Evolutionary conservation across 208 protist species (phyloP).

Genomic region (Acanthamoeba castellanii): DNA sequence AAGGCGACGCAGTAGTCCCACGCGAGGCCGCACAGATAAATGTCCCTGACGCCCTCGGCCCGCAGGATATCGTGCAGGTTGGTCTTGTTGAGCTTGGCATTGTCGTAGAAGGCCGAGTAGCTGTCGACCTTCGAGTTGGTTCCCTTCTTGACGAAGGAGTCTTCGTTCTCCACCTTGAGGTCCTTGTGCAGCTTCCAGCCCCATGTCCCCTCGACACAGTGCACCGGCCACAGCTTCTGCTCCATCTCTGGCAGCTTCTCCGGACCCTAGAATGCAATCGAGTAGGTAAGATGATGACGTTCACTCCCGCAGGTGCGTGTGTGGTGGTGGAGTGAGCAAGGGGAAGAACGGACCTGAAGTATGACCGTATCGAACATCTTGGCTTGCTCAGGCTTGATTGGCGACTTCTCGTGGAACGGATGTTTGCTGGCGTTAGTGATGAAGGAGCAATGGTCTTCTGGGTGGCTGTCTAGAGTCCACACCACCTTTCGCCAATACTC

Average conservation of each 20-base stretch:
- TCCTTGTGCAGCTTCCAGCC: slow-evolving; percentile 59
- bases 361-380: slow-evolving; percentile 11
- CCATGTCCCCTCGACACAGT: slow-evolving; percentile 52
- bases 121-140: slow-evolving; percentile 77
- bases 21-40: slow-evolving; percentile 78
- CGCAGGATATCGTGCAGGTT: slow-evolving; percentile 72
- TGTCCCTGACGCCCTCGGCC: slow-evolving; percentile 50
- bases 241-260: slow-evolving; percentile 52
- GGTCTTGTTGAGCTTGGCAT: slow-evolving; percentile 73
- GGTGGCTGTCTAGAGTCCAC: slow-evolving; percentile 62
- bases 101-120: slow-evolving; percentile 83
- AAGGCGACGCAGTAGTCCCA: slow-evolving; percentile 80
- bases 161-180: slow-evolving; percentile 34
- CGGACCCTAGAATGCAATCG: background rate
- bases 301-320: background rate
- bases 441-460: slow-evolving; percentile 55
- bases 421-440: slow-evolving; percentile 49
- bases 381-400: background rate
- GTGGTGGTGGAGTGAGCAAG: background rate
- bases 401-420: slow-evolving; percentile 56
- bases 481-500: slow-evolving; percentile 33
- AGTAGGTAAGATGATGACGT: background rate
- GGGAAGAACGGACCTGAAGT: background rate
- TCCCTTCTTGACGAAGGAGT: slow-evolving; percentile 75
- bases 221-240: slow-evolving; percentile 38